A percentile compares a stretch with the other conserved stretches of the same genome.
Conservation (phyloP, 1,139 yeast species). For the Yamadazyma conglobata region DNA sequence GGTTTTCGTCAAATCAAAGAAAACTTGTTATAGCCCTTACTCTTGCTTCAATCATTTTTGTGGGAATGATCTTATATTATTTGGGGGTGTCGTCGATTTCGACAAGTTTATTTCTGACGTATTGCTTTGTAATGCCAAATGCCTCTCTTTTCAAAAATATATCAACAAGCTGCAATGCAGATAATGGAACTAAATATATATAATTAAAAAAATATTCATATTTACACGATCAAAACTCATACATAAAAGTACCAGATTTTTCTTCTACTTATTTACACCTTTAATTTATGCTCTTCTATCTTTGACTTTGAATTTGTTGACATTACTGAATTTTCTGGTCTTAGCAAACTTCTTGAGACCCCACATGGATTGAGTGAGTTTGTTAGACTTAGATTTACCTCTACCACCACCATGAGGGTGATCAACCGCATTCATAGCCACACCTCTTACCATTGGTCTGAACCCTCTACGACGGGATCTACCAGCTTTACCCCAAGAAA, state of each 20-base stretch:
- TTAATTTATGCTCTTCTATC: conserved; percentile 57
- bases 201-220: too few relatives aligned
- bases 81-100: too few relatives aligned
- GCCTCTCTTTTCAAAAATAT: too few relatives aligned
- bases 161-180: too few relatives aligned
- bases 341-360: conserved; percentile 93
- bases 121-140: too few relatives aligned
- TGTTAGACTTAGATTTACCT: conserved; percentile 97
- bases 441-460: conserved; percentile 96
- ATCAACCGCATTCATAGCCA: conserved; percentile 95
- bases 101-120: too few relatives aligned
- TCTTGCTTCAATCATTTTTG: too few relatives aligned
- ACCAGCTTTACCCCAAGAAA: conserved; percentile 95
- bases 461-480: conserved; percentile 89
- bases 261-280: conserved; percentile 4
- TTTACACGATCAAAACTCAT: conserved; percentile 2
- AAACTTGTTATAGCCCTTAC: too few relatives aligned
- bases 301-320: conserved; percentile 77
- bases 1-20: too few relatives aligned
- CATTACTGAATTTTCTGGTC: conserved; percentile 88
- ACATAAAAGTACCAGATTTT: too few relatives aligned
- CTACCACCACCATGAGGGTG: conserved; percentile 99
- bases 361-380: conserved; percentile 94
- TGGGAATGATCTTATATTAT: too few relatives aligned
- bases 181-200: too few relatives aligned